Conservation (phyloP, 768 basidiomycete species). For the Mycena maculata region DNA sequence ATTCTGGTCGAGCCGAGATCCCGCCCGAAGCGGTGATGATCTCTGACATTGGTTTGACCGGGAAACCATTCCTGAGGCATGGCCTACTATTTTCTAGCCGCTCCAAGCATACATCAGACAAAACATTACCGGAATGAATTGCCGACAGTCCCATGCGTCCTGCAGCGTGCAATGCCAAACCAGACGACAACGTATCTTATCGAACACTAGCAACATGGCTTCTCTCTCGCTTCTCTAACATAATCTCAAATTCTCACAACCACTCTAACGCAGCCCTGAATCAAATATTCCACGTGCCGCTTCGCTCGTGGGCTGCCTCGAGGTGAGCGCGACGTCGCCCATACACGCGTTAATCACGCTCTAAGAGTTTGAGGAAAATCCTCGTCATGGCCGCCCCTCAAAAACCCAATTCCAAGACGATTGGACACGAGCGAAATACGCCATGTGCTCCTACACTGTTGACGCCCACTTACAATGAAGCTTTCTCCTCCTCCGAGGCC, state of each 20-base stretch:
- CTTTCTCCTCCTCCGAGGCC: conserved; percentile 31
- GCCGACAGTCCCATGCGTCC: no score
- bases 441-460: not conserved
- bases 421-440: not conserved
- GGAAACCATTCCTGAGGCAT: no score
- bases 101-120: no score
- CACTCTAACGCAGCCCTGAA: not conserved
- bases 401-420: not conserved
- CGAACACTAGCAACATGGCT: no score
- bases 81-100: no score
- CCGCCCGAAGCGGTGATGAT: no score
- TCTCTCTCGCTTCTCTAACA: no score
- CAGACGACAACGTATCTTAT: no score
- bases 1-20: no score
- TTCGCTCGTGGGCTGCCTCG: conserved; percentile 22
- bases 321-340: conserved; percentile 4
- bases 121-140: no score
- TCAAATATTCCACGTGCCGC: conserved; percentile 18
- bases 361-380: not conserved
- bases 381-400: conserved; percentile 29
- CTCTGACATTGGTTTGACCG: no score
- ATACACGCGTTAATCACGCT: conserved; percentile 24
- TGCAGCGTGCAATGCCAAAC: no score
- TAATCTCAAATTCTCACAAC: conserved; percentile 2
- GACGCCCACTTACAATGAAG: conserved; percentile 21